These are phyloP conservation scores for Podaxis sp. DNA, from an alignment of 768 basidiomycete genomes.

Conservation along the genomic window DNA sequence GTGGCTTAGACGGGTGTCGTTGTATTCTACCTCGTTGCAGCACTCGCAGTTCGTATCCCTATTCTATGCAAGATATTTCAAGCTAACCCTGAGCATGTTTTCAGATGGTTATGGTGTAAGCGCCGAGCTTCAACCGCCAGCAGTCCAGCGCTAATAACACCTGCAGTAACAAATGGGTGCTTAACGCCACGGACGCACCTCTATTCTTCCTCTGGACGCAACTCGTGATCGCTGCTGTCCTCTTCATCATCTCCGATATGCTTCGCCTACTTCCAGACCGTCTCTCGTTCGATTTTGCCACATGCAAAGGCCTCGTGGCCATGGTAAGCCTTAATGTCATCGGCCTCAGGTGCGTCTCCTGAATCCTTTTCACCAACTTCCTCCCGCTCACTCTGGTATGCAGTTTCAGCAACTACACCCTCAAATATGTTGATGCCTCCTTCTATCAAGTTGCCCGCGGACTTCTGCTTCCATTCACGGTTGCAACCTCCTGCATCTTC, in stretches of 20 bases:
- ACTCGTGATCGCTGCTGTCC: slow-evolving; percentile 72
- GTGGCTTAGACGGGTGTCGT: slow-evolving; percentile 66
- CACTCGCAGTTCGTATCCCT: slow-evolving; percentile 65
- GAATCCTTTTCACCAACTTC: not conserved
- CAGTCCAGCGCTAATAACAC: slow-evolving; percentile 14
- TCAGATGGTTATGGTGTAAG: slow-evolving; percentile 91
- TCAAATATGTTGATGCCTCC: slow-evolving; percentile 93
- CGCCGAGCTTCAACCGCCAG: not conserved
- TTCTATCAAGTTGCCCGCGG: slow-evolving; percentile 97
- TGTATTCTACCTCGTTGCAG: slow-evolving; percentile 85
- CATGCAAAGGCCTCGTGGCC: slow-evolving; percentile 71
- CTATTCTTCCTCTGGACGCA: slow-evolving; percentile 87
- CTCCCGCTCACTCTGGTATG: not conserved
- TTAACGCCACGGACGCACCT: slow-evolving; percentile 69
- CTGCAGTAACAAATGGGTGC: slow-evolving; percentile 86
- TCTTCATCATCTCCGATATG: slow-evolving; percentile 66
- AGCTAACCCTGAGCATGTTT: slow-evolving; percentile 1
- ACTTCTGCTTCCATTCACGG: slow-evolving; percentile 91
- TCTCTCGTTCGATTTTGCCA: slow-evolving; percentile 58
- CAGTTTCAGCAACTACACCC: slow-evolving; percentile 86
- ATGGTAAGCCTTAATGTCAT: slow-evolving; percentile 78
- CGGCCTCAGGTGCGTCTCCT: slow-evolving; percentile 64
- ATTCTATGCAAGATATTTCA: not conserved
- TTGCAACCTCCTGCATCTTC: slow-evolving; percentile 78
- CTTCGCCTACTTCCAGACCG: slow-evolving; percentile 66